A percentile compares a stretch with the other conserved stretches of the same genome.
Conservation (phyloP, 108 stramenopile species). For the Discostella stelligeroides region DNA sequence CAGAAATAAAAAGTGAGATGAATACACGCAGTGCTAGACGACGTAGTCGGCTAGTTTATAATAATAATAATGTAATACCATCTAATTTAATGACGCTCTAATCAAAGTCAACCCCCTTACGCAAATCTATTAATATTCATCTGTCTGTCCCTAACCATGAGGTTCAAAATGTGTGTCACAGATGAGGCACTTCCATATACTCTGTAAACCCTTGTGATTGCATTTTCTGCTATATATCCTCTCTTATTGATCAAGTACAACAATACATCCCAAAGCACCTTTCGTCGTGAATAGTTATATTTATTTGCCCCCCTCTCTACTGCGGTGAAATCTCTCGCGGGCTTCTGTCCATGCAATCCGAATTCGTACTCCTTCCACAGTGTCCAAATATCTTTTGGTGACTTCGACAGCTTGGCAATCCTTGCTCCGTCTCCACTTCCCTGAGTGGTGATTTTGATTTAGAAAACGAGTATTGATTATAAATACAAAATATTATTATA, state of each 20-base stretch:
- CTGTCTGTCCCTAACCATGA: too few relatives aligned
- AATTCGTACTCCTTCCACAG: conserved; percentile 49
- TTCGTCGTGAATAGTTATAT: conserved; percentile 30
- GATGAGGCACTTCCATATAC: neutral
- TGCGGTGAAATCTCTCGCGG: conserved; percentile 34
- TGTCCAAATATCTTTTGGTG: conserved; percentile 15
- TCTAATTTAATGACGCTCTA: too few relatives aligned
- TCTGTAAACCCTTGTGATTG: neutral
- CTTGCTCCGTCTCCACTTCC: neutral
- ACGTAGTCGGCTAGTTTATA: too few relatives aligned
- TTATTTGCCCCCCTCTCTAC: conserved; percentile 30
- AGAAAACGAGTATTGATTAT: too few relatives aligned
- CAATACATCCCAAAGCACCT: conserved; percentile 10
- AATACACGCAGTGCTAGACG: too few relatives aligned
- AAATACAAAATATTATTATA: too few relatives aligned
- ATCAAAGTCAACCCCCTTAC: too few relatives aligned
- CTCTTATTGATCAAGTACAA: neutral
- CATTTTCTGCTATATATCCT: neutral
- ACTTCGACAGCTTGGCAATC: neutral
- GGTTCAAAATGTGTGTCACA: neutral
- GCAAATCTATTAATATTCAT: too few relatives aligned
- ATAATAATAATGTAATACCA: too few relatives aligned
- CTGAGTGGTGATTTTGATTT: neutral
- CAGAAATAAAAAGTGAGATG: too few relatives aligned
- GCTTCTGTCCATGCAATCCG: conserved; percentile 38